Evolutionary conservation across 257 asterid genomes (phyloP).

Genomic region (Mitragyna speciosa): DNA sequence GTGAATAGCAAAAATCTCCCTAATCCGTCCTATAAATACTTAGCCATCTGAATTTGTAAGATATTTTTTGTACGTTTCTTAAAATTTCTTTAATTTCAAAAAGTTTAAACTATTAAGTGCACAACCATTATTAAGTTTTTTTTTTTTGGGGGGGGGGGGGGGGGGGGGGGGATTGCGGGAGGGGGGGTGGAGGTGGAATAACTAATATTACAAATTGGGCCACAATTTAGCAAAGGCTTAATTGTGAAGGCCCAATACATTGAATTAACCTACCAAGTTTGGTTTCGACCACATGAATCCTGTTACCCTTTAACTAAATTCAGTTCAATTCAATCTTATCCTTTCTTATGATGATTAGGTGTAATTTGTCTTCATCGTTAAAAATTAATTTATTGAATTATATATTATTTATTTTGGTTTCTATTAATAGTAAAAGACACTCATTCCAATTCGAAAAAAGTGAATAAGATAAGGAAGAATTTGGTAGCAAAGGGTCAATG

Average conservation of each 20-base stretch:
- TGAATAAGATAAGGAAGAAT: conserved; percentile 21
- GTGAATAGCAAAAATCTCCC: no score
- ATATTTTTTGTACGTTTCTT: not conserved
- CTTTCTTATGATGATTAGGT: not conserved
- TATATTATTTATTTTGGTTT: not conserved
- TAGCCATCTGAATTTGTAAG: not conserved
- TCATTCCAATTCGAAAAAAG: not conserved
- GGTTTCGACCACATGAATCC: not conserved
- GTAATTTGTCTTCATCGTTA: conserved; percentile 3
- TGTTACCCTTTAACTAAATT: conserved; percentile 19
- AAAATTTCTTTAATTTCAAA: not conserved
- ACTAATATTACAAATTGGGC: not conserved
- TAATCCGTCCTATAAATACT: not conserved
- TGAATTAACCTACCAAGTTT: not conserved
- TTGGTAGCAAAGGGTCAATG: not conserved
- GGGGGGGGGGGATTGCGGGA: no score
- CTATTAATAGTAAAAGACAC: conserved; percentile 6
- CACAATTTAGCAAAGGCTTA: not conserved
- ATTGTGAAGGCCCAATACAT: conserved; percentile 5
- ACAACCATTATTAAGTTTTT: no score
- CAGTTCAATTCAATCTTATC: not conserved
- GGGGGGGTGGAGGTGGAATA: no score
- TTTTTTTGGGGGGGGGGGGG: no score
- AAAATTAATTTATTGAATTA: no score
- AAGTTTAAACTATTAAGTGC: not conserved